Percentiles rank a stretch among this genome's conserved stretches.
phyloP scores from a whole-genome alignment of 495 filamentous ascomycete genomes.

The Penicillium diatomitis region DNA sequence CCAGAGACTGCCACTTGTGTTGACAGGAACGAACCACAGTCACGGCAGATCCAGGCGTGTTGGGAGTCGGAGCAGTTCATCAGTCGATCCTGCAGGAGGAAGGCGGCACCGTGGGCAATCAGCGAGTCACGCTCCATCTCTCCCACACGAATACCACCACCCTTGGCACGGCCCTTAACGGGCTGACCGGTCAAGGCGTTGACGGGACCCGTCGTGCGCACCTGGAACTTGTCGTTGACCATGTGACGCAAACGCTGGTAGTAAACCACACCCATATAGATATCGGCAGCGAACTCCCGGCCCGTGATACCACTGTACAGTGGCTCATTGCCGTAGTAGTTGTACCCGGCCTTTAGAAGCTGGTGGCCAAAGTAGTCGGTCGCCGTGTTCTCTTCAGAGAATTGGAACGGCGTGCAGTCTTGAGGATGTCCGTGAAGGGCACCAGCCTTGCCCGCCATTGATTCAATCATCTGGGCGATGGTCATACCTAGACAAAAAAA shows the following conservation, averaged over 20 bases:
- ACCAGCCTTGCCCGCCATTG: conserved; percentile 88
- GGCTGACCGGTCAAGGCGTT: conserved; percentile 86
- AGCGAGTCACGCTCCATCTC: conserved; percentile 98
- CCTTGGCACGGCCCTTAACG: conserved; percentile 90
- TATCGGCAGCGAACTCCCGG: conserved; percentile 86
- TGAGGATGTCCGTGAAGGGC: conserved; percentile 90
- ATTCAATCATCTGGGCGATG: conserved; percentile 98
- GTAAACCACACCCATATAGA: conserved; percentile 94
- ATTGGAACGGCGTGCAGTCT: conserved; percentile 89
- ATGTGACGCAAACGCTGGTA: conserved; percentile 97
- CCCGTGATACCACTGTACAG: conserved; percentile 97
- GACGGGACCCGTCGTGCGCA: conserved; percentile 88
- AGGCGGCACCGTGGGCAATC: conserved; percentile 88
- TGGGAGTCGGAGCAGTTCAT: conserved; percentile 94
- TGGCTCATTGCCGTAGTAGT: conserved; percentile 96
- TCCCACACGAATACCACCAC: conserved; percentile 95
- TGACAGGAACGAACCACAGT: conserved; percentile 81
- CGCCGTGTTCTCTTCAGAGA: conserved; percentile 85
- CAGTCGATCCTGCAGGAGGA: conserved; percentile 87
- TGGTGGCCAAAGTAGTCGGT: conserved; percentile 94
- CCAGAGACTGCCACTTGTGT: conserved; percentile 59
- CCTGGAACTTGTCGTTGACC: conserved; percentile 99
- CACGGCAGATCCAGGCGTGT: conserved; percentile 76
- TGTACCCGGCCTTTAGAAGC: conserved; percentile 87
- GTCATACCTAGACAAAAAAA: conserved; percentile 57